Evolutionary conservation across 2,329 filamentous ascomycete genomes (phyloP).

Genomic region (Penicillium sp.): DNA sequence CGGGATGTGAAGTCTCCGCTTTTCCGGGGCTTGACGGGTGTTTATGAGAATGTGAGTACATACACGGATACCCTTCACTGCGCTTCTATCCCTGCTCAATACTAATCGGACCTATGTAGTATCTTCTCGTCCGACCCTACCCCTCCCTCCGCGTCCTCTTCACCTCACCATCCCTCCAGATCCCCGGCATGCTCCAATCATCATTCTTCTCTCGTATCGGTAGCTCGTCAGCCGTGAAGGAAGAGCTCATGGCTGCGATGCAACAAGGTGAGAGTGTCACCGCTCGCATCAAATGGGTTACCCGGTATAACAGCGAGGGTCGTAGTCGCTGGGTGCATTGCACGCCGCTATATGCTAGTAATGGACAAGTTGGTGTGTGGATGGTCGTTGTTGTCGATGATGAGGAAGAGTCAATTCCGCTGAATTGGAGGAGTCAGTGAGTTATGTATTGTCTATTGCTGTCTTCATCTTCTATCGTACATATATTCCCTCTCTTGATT

Average conservation of each 20-base stretch:
- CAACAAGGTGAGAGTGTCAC: slow-evolving; percentile 73
- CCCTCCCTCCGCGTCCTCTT: slow-evolving; percentile 72
- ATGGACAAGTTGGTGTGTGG: slow-evolving; percentile 75
- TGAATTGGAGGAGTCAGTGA: slow-evolving; percentile 24
- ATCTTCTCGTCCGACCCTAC: slow-evolving; percentile 60
- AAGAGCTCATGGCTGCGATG: slow-evolving; percentile 65
- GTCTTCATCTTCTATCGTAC: not conserved
- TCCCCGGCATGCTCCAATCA: slow-evolving; percentile 70
- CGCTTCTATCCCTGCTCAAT: not conserved
- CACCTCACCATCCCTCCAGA: slow-evolving; percentile 69
- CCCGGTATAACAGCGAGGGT: slow-evolving; percentile 60
- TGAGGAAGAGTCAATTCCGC: slow-evolving; percentile 49
- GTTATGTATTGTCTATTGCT: not conserved
- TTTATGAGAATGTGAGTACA: slow-evolving; percentile 63
- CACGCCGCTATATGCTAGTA: slow-evolving; percentile 71
- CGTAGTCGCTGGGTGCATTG: slow-evolving; percentile 77
- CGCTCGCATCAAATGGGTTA: slow-evolving; percentile 75
- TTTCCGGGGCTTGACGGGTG: slow-evolving; percentile 45
- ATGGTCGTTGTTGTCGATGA: slow-evolving; percentile 77
- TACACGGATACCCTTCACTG: no score
- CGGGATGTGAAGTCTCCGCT: slow-evolving; percentile 48
- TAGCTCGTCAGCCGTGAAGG: slow-evolving; percentile 58
- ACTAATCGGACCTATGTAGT: slow-evolving; percentile 33
- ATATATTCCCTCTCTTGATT: not conserved
- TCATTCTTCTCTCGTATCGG: slow-evolving; percentile 54